Evolutionary conservation across 495 filamentous ascomycete genomes (phyloP).

Genomic region (Xylaria intraflava): DNA sequence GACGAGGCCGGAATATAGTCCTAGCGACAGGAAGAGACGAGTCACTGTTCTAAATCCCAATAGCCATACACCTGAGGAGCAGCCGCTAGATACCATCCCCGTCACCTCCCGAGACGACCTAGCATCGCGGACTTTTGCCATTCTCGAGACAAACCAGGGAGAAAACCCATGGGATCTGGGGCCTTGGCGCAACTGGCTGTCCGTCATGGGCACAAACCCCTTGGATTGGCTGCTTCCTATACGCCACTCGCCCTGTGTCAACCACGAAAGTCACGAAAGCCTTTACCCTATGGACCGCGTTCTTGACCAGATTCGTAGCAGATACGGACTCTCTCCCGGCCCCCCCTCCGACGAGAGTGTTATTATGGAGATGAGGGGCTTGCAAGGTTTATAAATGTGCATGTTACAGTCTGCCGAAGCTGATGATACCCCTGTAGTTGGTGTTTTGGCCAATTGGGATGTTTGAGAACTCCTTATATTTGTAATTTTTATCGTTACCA

Average conservation of each 20-base stretch:
- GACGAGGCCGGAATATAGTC: conserved; percentile 8
- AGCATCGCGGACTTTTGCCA: conserved; percentile 62
- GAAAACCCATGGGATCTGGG: conserved; percentile 71
- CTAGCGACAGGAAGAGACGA: conserved; percentile 8
- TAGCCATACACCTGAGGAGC: not conserved
- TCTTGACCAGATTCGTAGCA: conserved; percentile 30
- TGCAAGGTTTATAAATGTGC: conserved; percentile 10
- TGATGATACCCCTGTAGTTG: conserved; percentile 17
- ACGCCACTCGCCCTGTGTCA: conserved; percentile 55
- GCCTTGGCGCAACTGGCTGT: conserved; percentile 58
- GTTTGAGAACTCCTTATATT: not conserved
- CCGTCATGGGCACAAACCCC: conserved; percentile 64
- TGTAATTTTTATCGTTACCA: not conserved
- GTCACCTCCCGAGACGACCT: conserved; percentile 31
- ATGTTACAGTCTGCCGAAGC: not conserved
- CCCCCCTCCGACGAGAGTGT: conserved; percentile 16
- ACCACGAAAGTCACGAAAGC: conserved; percentile 41
- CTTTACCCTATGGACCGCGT: conserved; percentile 43
- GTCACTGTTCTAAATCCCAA: not conserved
- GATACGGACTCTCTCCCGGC: conserved; percentile 29
- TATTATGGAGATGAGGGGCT: conserved; percentile 22
- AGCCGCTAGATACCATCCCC: not conserved
- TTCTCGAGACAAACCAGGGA: conserved; percentile 63
- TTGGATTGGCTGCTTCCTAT: conserved; percentile 71
- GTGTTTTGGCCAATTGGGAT: not conserved